Percentiles rank a stretch among this genome's conserved stretches.
phyloP scores from a whole-genome alignment of 306 rosid genomes.

The Cicer pinnatifidum region DNA sequence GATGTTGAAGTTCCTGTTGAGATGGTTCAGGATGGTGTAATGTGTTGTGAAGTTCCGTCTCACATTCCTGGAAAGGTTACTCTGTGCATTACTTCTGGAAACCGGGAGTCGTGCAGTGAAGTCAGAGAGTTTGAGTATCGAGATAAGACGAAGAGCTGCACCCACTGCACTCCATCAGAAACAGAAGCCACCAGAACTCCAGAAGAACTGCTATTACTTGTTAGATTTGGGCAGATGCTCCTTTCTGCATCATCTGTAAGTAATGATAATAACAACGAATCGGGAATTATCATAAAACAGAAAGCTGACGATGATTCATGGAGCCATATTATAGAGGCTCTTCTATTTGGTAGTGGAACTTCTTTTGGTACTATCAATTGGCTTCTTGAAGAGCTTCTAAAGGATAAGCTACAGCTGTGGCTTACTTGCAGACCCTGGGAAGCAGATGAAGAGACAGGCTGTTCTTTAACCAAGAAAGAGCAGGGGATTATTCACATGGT shows the following conservation, averaged over 20 bases:
- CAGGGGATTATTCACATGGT: conserved; percentile 92
- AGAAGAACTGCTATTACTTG: conserved; percentile 86
- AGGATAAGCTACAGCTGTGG: conserved; percentile 81
- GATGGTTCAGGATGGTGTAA: conserved; percentile 81
- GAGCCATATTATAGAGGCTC: conserved; percentile 71
- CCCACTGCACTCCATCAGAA: conserved; percentile 47
- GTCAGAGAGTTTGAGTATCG: conserved; percentile 83
- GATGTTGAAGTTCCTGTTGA: conserved; percentile 78
- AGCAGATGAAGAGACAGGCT: conserved; percentile 52
- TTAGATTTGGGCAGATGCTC: conserved; percentile 80
- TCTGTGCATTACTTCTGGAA: conserved; percentile 81
- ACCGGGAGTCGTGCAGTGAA: conserved; percentile 91
- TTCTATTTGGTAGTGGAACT: conserved; percentile 72
- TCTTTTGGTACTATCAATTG: conserved; percentile 66
- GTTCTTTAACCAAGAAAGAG: conserved; percentile 86
- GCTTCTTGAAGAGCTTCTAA: conserved; percentile 89
- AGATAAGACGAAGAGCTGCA: conserved; percentile 48
- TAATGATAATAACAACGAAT: conserved; percentile 51
- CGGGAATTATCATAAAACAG: conserved; percentile 51
- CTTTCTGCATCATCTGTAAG: conserved; percentile 55
- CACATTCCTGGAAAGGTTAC: conserved; percentile 79
- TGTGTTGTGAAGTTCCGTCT: conserved; percentile 83
- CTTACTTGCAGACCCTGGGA: conserved; percentile 61
- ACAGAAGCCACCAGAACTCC: conserved; percentile 67
- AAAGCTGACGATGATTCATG: conserved; percentile 75